Evolutionary conservation across 2,329 filamentous ascomycete genomes (phyloP).

Genomic region (Scedosporium apiospermum): DNA sequence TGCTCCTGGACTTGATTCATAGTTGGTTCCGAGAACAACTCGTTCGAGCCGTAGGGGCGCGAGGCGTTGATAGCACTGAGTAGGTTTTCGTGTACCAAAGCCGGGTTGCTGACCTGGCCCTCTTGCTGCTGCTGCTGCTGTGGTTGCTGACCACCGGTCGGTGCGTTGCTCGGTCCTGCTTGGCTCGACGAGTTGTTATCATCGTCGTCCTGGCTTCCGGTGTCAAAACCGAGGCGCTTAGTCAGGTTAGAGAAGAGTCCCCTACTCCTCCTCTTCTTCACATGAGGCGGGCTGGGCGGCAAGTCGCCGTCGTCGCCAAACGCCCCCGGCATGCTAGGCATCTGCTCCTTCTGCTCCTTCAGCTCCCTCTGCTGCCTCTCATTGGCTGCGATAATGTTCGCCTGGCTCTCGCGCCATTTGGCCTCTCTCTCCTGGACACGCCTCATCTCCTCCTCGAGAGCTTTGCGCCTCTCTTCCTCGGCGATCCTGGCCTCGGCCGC

Average conservation of each 20-base stretch:
- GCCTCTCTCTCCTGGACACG: conserved; percentile 44
- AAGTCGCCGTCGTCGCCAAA: conserved; percentile 58
- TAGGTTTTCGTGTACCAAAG: conserved; percentile 58
- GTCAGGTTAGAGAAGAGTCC: conserved; percentile 61
- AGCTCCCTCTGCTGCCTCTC: conserved; percentile 8
- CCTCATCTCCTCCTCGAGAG: conserved; percentile 63
- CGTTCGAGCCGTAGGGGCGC: conserved; percentile 63
- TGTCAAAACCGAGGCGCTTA: conserved; percentile 59
- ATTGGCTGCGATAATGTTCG: neutral
- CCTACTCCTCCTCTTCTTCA: conserved; percentile 30
- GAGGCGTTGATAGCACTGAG: conserved; percentile 71
- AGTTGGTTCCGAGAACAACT: conserved; percentile 62
- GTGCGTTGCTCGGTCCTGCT: neutral
- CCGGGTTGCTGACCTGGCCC: conserved; percentile 49
- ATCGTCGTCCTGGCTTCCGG: conserved; percentile 29
- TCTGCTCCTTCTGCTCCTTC: conserved; percentile 21
- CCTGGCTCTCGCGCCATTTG: neutral
- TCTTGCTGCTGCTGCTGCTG: conserved; percentile 17
- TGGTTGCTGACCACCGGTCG: neutral
- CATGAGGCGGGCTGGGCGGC: conserved; percentile 19
- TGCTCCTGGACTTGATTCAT: conserved; percentile 71
- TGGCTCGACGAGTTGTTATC: conserved; percentile 11
- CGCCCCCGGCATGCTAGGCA: conserved; percentile 58
- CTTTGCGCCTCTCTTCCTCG: conserved; percentile 69
- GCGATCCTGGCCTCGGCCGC: conserved; percentile 80